Conservation (phyloP, 306 rosid genomes). For the Abrus precatorius region DNA sequence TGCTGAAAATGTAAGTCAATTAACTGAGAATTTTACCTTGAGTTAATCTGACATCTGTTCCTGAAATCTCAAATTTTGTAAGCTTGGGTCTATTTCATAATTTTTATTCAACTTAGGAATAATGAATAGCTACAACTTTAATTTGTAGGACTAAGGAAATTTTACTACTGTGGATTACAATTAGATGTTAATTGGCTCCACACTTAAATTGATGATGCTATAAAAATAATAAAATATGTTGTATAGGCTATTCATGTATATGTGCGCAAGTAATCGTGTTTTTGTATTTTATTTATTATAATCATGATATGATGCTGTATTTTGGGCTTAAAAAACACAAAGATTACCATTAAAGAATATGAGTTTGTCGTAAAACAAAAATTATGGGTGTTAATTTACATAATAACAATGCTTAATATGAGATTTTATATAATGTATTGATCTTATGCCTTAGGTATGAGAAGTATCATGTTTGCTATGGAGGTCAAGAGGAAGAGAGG, state of each 20-base stretch:
- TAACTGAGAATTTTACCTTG: slow-evolving; percentile 25
- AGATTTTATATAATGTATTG: slow-evolving; percentile 15
- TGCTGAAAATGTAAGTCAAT: background rate
- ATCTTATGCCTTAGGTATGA: slow-evolving; percentile 78
- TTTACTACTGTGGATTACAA: background rate
- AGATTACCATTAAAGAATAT: background rate
- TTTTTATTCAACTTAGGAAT: background rate
- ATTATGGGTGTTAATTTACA: background rate
- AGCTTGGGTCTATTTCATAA: background rate
- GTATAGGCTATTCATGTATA: background rate
- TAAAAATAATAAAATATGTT: slow-evolving; percentile 4
- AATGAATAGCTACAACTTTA: background rate
- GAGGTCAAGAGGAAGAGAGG: slow-evolving; percentile 88
- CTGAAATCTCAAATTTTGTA: background rate
- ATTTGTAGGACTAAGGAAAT: background rate
- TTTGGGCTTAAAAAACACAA: background rate
- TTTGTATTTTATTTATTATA: background rate
- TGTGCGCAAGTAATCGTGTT: background rate
- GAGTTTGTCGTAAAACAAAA: slow-evolving; percentile 20
- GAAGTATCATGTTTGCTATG: slow-evolving; percentile 87
- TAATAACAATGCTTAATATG: slow-evolving; percentile 1
- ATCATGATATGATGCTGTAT: background rate
- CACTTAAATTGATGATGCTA: background rate
- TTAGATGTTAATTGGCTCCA: background rate
- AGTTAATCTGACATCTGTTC: background rate